Percentiles rank a stretch among this genome's conserved stretches.
These are phyloP conservation scores for Thecaphora thlaspeos DNA, from an alignment of 1,284 basidiomycete genomes.

Conservation along the genomic window DNA sequence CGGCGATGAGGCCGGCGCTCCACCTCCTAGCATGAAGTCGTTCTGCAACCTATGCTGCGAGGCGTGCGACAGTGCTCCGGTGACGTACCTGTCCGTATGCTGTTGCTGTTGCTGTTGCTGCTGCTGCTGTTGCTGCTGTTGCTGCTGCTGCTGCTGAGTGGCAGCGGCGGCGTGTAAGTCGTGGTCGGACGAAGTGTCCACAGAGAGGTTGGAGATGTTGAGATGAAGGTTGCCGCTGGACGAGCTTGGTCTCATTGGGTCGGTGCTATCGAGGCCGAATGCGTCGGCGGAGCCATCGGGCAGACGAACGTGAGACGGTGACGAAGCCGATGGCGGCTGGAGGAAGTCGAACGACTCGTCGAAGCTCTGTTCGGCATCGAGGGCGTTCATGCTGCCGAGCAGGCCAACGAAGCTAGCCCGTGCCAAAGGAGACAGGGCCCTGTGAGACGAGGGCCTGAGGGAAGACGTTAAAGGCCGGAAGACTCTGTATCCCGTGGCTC, in stretches of 20 bases:
- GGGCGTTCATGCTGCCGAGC: too few species aligned
- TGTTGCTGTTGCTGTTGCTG: conserved; percentile 1
- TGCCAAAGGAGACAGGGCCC: too few species aligned
- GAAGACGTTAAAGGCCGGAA: too few species aligned
- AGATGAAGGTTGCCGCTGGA: conserved; percentile 26
- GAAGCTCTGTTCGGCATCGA: too few species aligned
- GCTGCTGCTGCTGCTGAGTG: conserved; percentile 9
- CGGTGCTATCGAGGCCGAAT: not conserved
- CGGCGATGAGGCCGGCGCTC: conserved; percentile 8
- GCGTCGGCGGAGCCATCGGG: conserved; percentile 4
- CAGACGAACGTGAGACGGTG: conserved; percentile 12
- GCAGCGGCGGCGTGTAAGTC: conserved; percentile 1
- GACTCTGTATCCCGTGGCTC: too few species aligned
- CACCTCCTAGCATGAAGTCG: not conserved
- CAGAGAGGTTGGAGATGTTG: conserved; percentile 33
- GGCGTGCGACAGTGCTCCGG: not conserved
- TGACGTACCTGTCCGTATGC: not conserved
- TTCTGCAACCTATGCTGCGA: not conserved
- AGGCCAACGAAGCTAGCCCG: too few species aligned
- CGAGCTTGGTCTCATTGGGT: conserved; percentile 14
- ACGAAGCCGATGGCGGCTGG: conserved; percentile 18
- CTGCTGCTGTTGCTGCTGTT: conserved; percentile 8
- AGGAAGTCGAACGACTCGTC: too few species aligned
- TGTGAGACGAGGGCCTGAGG: too few species aligned
- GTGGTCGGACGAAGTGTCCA: conserved; percentile 5